Base-by-base conservation (phyloP, 2,329 filamentous ascomycete species). In the Talaromyces sp. region DNA sequence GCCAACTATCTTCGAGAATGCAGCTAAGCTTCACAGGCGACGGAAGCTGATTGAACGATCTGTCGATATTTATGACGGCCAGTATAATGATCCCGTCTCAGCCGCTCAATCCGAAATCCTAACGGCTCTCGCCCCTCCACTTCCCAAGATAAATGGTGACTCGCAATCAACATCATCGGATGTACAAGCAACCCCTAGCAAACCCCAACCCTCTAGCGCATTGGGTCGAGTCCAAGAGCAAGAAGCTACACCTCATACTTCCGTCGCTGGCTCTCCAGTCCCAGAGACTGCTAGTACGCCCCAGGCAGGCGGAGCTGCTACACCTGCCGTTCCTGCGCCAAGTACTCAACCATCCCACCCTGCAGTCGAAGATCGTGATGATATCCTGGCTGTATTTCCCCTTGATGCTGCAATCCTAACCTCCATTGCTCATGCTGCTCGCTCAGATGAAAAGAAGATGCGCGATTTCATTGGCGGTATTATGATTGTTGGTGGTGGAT, bases 1-100 rank as follows among this genome's bases (percentile, higher is more conserved):
- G 55, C 93, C 94, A 0, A 78, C 83, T 2, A 88, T 97, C 49
- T 96, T 97, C 62, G 90, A 96, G 68, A 88, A 91, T 64, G 85
- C 82, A 24, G 76, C 82, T 32, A 99, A 99, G 77, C 82, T 97
- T 10, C 78, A 81, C 17, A 87, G 90, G 37, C 86, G 93, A 45
- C 85, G 91, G 60, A 91, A 88, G 65, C 79, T 97, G 19, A 85
- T 97, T 29, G 87, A 90, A 50, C 87, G 90, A 33, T 97, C 93
- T 0, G 91, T 92, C 64, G 96, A 99, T 69, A 86, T 95, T 11
- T 99, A 99, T 71, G 94, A 97, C 56, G 86, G 88, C 24, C 88
- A 93, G 11, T 90, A 92, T 0, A 96, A 97, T 69, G 94, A 99
- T 67, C 94, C 94, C 1, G 78, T 86, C 1, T 96, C 94, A 0